Percentiles rank a stretch among this genome's conserved stretches.
Conservation (phyloP, 1,284 basidiomycete species). For the Cutaneotrichosporon mucoides region DNA sequence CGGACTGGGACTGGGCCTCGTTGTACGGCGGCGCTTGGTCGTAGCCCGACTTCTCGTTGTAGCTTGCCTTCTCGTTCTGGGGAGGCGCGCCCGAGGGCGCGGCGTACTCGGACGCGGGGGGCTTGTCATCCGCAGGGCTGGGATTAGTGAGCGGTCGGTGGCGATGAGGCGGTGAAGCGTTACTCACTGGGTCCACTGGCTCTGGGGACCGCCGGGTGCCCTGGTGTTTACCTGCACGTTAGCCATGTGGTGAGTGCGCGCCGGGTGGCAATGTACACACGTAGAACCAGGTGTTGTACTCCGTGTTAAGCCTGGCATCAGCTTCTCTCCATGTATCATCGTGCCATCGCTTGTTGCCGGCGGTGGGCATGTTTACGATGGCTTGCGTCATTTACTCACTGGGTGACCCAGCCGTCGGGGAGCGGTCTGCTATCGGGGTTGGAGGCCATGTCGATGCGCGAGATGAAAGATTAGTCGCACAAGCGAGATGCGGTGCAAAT, state of each 20-base stretch:
- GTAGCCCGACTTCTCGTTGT: conserved; percentile 1
- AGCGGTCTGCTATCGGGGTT: conserved; percentile 44
- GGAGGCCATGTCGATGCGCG: conserved; percentile 15
- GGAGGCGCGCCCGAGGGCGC: conserved; percentile 45
- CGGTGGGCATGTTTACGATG: too few relatives aligned
- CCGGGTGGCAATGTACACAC: conserved; percentile 1
- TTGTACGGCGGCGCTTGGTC: background rate
- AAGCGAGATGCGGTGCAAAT: background rate
- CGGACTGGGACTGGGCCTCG: background rate
- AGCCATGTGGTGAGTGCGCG: background rate
- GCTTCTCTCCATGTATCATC: background rate
- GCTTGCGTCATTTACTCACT: conserved; percentile 28
- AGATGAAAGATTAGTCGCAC: background rate
- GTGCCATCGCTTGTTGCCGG: too few relatives aligned
- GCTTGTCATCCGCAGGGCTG: conserved; percentile 40
- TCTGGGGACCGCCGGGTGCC: conserved; percentile 39
- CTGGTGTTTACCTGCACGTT: conserved; percentile 37
- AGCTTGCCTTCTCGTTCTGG: conserved; percentile 11
- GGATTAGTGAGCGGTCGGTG: too few relatives aligned
- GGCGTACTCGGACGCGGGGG: conserved; percentile 21
- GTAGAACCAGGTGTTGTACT: conserved; percentile 51
- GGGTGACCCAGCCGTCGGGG: conserved; percentile 45
- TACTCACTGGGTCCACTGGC: conserved; percentile 43
- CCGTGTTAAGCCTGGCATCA: conserved; percentile 38
- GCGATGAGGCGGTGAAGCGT: too few relatives aligned